Base-by-base conservation (phyloP, 2,329 filamentous ascomycete genomes). In the Paraphoma chrysanthemicola region DNA sequence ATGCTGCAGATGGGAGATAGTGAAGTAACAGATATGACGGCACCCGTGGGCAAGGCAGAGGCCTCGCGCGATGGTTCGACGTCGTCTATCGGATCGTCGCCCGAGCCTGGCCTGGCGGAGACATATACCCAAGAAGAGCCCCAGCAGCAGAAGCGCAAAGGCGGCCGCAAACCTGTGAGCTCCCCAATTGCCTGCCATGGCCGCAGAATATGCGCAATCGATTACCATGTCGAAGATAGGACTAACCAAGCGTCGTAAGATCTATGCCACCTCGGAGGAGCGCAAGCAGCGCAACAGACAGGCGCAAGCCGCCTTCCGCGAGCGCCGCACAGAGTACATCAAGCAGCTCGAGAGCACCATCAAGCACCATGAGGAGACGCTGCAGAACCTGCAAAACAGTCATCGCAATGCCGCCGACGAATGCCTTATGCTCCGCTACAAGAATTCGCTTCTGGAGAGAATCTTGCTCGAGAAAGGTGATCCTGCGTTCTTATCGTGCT, bases 331-430 rank as follows among this genome's bases (percentile, higher is more conserved):
- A 53, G 95, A 99, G 82, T 99, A 99, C 78, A 99, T 99, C 82
- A 98, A 98, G 82, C 95, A 99, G 78, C 86, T 99, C 28, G 95
- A 99, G 80, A 92, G 94, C 69, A 96, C 93, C 53, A 98, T 99
- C 79, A 94, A 95, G 73, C 91, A 95, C 68, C 94, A 98, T 83
- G 95, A 99, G 80, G 92, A 96, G 70, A 94, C 92, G 69, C 84
- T 98, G 54, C 91, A 96, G 69, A 96, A 88, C 71, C 84, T 99
- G 57, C 95, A 98, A 79, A 91, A 94, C 72, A 96, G 93, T 64
- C 95, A 98, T 75, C 91, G 95, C 69, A 93, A 88, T 71, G 95
- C 95, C 55, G 93, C 94, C 55, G 95, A 98, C 77, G 95, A 98
- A 79, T 98, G 95, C 76, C 80, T 98, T 72, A 98, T 99, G 95